Evolutionary conservation across 129 eudicot genomes (phyloP), one percentile per base, ranked within the genome.

Genomic region (Artemisia tridentata): DNA sequence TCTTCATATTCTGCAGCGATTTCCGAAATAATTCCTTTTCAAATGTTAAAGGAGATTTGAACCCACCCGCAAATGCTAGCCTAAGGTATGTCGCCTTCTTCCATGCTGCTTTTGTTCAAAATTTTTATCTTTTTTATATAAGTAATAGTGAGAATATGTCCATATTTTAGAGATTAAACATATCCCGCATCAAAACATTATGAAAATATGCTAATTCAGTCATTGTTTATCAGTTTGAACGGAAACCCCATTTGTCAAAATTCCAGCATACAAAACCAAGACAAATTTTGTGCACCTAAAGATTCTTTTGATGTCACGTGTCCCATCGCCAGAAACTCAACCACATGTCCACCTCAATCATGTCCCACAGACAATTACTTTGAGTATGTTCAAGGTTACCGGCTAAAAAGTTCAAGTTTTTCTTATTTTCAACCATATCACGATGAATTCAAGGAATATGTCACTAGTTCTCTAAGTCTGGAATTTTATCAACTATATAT

Each of bases 381-480:
- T n/a, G 89, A 84, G 72, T 89, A 87, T 72, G 90, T 80, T 57
- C 86, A 84, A 12, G 78, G 95, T 50, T 81, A 86, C 62, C 83
- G 96, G 47, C 62, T 92, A 51, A 92, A 90, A 77, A 92, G 98
- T 79, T 96, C 98, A 19, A 85, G 98, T 46, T 86, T 92, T 75
- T 81, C 88, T 51, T 81, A 85, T 46, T 89, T 92, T 74, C 83
- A 68, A 60, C 98, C 95, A 4, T 86, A 88, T 73, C 62, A 19
- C 11, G n/a, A 68, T 70, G 67, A 48, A 45, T 89, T 92, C 74
- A 84, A 83, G 65, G 38, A 15, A 18, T 92, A 85, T 79, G 66
- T 85, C 53, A 89, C 90, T 15, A 62, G 74, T 8, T 55, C 77
- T 57, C 89, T 92, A 15, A 23, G 63, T 16, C 75, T 92, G 77